Conservation (phyloP, 2,329 filamentous ascomycete genomes). For the Cladosporium sp. region DNA sequence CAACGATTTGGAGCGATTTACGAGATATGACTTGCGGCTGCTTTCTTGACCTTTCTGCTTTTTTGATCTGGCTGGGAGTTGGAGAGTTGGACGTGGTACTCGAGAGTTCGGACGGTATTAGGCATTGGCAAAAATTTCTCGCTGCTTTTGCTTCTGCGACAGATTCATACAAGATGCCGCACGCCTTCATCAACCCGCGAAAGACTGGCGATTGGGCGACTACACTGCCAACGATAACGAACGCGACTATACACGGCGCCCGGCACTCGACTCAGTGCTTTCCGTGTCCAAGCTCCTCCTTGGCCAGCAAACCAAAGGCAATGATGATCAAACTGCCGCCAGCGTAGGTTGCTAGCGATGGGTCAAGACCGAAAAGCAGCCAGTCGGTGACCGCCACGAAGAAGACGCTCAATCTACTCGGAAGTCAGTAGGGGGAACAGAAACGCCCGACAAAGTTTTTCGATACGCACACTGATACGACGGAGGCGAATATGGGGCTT, state of each 20-base stretch:
- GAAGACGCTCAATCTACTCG: slow-evolving; percentile 26
- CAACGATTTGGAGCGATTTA: no score
- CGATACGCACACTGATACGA: slow-evolving; percentile 28
- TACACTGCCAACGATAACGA: background rate
- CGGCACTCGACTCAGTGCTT: background rate
- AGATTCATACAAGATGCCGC: background rate
- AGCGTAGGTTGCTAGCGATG: slow-evolving; percentile 27
- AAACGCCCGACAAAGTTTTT: no score
- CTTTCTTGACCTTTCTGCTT: no score
- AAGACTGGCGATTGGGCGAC: no score
- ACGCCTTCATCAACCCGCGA: no score
- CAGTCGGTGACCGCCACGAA: slow-evolving; percentile 31
- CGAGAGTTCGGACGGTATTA: no score
- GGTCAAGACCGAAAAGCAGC: slow-evolving; percentile 28
- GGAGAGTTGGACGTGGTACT: no score
- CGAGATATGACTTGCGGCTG: no score
- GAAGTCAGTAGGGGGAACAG: slow-evolving; percentile 10
- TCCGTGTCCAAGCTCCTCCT: slow-evolving; percentile 18
- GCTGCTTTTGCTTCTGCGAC: no score
- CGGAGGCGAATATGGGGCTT: slow-evolving; percentile 30
- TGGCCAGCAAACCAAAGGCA: slow-evolving; percentile 27
- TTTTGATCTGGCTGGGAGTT: no score
- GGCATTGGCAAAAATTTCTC: no score
- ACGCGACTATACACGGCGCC: background rate
- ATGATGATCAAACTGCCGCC: slow-evolving; percentile 29